Evolutionary conservation across 257 asterid genomes (phyloP).

Genomic region (Solanum sejunctum): DNA sequence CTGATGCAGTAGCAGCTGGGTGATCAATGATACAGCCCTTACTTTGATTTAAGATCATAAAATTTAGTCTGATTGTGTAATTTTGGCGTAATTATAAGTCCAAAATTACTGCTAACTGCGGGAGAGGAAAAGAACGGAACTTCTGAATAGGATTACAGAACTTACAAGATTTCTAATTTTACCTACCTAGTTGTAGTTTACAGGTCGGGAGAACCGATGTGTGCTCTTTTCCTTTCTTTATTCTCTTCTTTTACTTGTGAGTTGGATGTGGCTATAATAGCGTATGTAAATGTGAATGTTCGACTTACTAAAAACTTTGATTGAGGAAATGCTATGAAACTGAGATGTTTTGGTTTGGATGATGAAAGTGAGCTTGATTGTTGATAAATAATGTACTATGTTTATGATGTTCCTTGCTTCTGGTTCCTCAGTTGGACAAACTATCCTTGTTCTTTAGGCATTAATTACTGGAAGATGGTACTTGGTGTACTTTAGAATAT

Average conservation of each 20-base stretch:
- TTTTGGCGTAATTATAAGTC: slow-evolving; percentile 66
- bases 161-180: not conserved
- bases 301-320: not conserved
- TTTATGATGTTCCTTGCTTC: not conserved
- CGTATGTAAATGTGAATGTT: not conserved
- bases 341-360: not conserved
- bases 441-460: not conserved
- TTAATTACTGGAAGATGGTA: not conserved
- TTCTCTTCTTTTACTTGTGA: not conserved
- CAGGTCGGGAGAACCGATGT: not conserved
- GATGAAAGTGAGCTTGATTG: not conserved
- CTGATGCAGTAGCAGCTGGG: slow-evolving; percentile 87
- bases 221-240: not conserved
- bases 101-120: slow-evolving; percentile 56
- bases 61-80: slow-evolving; percentile 16
- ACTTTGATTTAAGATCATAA: not conserved
- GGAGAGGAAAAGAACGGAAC: slow-evolving; percentile 19
- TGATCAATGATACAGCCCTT: slow-evolving; percentile 9
- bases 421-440: not conserved
- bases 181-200: not conserved
- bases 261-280: not conserved
- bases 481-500: too few species aligned
- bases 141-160: not conserved
- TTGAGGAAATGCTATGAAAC: not conserved
- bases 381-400: not conserved